Conservation (phyloP, 352 stramenopile genomes). For the Phytophthora tubulina region DNA sequence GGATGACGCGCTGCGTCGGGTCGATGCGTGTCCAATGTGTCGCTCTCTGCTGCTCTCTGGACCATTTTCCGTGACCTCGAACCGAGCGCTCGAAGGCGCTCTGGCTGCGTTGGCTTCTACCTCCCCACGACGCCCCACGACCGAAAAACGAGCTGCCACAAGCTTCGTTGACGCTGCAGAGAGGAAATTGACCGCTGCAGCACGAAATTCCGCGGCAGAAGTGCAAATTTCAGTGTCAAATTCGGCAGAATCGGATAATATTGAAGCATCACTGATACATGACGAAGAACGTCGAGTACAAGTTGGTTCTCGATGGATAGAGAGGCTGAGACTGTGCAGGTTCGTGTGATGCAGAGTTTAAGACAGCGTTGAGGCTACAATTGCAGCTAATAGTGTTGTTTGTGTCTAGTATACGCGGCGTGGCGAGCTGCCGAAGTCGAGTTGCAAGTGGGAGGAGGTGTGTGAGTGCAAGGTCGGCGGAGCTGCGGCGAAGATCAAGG, state of each 20-base stretch:
- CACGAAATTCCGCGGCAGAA: slow-evolving; percentile 15
- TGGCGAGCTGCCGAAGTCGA: slow-evolving; percentile 16
- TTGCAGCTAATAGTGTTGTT: slow-evolving; percentile 10
- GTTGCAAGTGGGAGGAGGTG: slow-evolving; percentile 1
- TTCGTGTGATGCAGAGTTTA: slow-evolving; percentile 5
- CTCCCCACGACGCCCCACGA: slow-evolving; percentile 9
- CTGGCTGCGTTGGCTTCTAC: slow-evolving; percentile 33
- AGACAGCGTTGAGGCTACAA: neutral
- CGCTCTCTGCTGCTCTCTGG: slow-evolving; percentile 59
- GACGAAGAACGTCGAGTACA: slow-evolving; percentile 4
- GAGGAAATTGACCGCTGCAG: slow-evolving; percentile 18
- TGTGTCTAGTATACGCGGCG: slow-evolving; percentile 14
- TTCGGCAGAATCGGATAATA: slow-evolving; percentile 5
- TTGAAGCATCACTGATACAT: slow-evolving; percentile 11
- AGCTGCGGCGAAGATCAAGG: slow-evolving; percentile 19
- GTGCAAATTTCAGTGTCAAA: slow-evolving; percentile 19
- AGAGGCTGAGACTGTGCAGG: slow-evolving; percentile 20
- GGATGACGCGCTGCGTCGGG: slow-evolving; percentile 48
- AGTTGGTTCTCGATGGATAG: slow-evolving; percentile 15
- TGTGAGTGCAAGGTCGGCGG: neutral
- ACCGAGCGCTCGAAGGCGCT: slow-evolving; percentile 58
- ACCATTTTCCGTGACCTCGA: slow-evolving; percentile 55
- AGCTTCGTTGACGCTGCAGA: slow-evolving; percentile 20
- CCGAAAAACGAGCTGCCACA: neutral
- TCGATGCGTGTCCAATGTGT: slow-evolving; percentile 69